Percentiles rank a stretch among this genome's conserved stretches.
Conservation (phyloP, 2,329 filamentous ascomycete species). For the Phyllachora maydis region DNA sequence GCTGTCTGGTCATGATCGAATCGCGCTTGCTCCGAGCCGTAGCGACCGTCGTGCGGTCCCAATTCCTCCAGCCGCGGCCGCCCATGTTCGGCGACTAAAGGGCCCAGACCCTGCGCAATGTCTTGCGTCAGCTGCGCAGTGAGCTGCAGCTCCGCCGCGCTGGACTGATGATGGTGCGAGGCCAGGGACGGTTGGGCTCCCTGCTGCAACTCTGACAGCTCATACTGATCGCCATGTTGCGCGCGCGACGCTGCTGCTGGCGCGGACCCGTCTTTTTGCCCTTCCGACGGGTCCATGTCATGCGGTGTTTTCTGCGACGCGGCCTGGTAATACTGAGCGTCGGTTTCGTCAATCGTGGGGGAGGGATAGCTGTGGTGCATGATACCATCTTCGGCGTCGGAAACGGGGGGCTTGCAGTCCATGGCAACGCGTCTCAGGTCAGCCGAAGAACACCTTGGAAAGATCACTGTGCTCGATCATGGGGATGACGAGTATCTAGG, state of each 20-base stretch:
- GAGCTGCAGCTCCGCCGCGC: conserved; percentile 33
- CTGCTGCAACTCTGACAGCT: conserved; percentile 8
- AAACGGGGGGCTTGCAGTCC: conserved; percentile 13
- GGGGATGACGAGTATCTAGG: no score
- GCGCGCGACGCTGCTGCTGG: no score
- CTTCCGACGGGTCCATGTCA: conserved; percentile 4
- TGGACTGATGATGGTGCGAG: conserved; percentile 20
- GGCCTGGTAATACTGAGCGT: conserved; percentile 21
- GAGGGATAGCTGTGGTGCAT: conserved; percentile 21
- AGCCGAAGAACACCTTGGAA: not conserved
- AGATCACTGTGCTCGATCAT: no score
- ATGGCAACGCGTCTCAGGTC: conserved; percentile 2
- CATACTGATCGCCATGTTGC: no score
- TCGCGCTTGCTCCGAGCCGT: conserved; percentile 1
- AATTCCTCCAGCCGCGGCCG: no score
- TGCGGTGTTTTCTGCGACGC: conserved; percentile 8
- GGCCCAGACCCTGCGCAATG: conserved; percentile 15
- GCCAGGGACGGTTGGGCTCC: conserved; percentile 12
- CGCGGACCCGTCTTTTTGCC: no score
- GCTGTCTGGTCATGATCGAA: conserved; percentile 1
- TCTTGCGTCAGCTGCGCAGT: conserved; percentile 35
- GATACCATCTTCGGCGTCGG: conserved; percentile 14
- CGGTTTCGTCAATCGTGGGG: conserved; percentile 22
- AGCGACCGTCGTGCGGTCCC: no score
- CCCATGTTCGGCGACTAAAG: conserved; percentile 3